Evolutionary conservation across 306 rosid genomes (phyloP).

Genomic region (Elaeagnus macrophylla): DNA sequence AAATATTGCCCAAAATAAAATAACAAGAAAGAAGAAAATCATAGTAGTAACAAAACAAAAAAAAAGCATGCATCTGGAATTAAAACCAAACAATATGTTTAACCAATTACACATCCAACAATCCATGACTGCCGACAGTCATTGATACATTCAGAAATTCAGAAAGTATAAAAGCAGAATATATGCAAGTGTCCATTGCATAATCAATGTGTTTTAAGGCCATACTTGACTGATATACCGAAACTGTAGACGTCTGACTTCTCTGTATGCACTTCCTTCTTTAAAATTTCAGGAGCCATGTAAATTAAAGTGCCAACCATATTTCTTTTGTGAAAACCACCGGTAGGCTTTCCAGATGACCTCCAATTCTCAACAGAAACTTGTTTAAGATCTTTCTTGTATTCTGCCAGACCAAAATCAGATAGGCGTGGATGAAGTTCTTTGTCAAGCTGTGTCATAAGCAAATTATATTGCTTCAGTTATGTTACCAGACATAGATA

Average conservation of each 20-base stretch:
- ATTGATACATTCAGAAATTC: no score
- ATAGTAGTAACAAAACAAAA: no score
- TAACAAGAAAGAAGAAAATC: no score
- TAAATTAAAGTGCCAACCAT: constrained; percentile 93
- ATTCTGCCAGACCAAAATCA: constrained; percentile 91
- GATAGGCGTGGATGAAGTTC: constrained; percentile 63
- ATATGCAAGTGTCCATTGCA: not conserved
- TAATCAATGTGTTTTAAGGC: constrained; percentile 7
- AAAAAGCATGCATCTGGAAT: no score
- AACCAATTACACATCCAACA: not conserved
- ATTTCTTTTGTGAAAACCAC: constrained; percentile 87
- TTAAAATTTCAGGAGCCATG: constrained; percentile 94
- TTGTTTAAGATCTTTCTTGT: constrained; percentile 52
- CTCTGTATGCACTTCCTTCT: constrained; percentile 73
- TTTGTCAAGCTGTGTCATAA: constrained; percentile 64
- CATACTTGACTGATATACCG: constrained; percentile 78
- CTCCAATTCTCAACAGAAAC: constrained; percentile 69
- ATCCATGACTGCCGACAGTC: no score
- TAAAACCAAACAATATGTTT: not conserved
- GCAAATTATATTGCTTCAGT: constrained; percentile 8
- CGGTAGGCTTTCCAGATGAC: constrained; percentile 89
- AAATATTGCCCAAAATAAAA: no score
- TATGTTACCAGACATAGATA: not conserved
- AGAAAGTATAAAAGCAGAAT: constrained; percentile 2
- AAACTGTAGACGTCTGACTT: constrained; percentile 89